Conservation (phyloP, 495 filamentous ascomycete genomes). For the Xylaria flabelliformis region DNA sequence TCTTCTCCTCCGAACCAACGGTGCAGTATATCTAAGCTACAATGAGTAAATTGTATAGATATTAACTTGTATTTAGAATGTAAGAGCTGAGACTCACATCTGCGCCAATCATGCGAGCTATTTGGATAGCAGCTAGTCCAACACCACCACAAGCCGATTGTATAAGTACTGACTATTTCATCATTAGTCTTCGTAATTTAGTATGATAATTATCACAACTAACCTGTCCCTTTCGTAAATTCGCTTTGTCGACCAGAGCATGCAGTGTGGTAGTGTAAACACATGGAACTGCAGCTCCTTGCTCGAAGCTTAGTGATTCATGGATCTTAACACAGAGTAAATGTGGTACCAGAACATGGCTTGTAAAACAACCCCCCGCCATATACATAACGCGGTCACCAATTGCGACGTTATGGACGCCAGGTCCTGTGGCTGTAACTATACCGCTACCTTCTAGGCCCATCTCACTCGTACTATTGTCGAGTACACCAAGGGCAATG, state of each 20-base stretch:
- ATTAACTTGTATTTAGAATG: too few species aligned
- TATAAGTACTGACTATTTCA: conserved; percentile 59
- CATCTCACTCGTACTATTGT: conserved; percentile 22
- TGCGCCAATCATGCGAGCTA: conserved; percentile 56
- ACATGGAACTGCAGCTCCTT: conserved; percentile 54
- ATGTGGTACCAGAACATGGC: neutral
- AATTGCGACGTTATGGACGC: conserved; percentile 36
- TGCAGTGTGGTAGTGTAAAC: conserved; percentile 58
- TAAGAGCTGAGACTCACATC: conserved; percentile 40
- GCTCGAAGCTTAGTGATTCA: conserved; percentile 49
- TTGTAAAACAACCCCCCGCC: neutral
- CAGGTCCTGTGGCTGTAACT: conserved; percentile 35
- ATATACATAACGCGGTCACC: conserved; percentile 45
- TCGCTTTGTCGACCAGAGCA: conserved; percentile 41
- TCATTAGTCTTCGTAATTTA: too few species aligned
- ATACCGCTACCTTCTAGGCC: conserved; percentile 40
- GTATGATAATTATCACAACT: conserved; percentile 25
- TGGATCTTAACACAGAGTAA: conserved; percentile 41
- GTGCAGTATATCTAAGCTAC: conserved; percentile 47
- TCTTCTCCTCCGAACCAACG: conserved; percentile 50
- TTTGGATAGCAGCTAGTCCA: conserved; percentile 63
- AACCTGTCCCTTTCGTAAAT: conserved; percentile 38
- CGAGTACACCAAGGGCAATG: conserved; percentile 42
- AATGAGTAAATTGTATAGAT: too few species aligned
- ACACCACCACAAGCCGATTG: conserved; percentile 63